Percentiles rank a stretch among this genome's conserved stretches.
These are phyloP conservation scores for Escallonia rubra DNA, from an alignment of 129 eudicot genomes.

Conservation along the genomic window DNA sequence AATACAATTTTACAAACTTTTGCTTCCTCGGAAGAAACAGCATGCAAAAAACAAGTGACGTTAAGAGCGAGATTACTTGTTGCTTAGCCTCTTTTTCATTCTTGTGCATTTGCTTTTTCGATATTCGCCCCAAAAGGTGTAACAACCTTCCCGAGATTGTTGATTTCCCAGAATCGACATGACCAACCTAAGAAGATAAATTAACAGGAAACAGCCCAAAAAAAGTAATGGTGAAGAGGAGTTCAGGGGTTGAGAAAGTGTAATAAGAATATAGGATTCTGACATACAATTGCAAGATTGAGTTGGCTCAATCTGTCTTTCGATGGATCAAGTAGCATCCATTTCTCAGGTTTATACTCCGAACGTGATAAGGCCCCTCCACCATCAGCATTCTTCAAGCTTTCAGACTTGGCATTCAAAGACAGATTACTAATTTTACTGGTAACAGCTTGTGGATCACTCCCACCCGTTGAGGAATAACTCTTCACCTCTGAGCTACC, in stretches of 20 bases:
- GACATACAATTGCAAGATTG: slow-evolving; percentile 93
- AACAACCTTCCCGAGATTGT: slow-evolving; percentile 96
- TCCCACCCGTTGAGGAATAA: slow-evolving; percentile 21
- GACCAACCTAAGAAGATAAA: slow-evolving; percentile 67
- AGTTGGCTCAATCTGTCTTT: slow-evolving; percentile 61
- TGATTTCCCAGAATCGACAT: slow-evolving; percentile 98
- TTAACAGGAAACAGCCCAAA: not conserved
- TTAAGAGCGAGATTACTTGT: slow-evolving; percentile 38
- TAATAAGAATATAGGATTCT: not conserved
- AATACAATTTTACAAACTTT: too few species aligned
- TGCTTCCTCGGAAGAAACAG: not conserved
- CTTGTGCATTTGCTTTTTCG: slow-evolving; percentile 90
- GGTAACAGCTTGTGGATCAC: slow-evolving; percentile 25
- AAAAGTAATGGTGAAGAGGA: not conserved
- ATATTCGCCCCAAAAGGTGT: slow-evolving; percentile 78
- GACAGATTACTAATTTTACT: slow-evolving; percentile 31
- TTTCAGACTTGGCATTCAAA: slow-evolving; percentile 40
- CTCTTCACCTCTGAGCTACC: slow-evolving; percentile 17
- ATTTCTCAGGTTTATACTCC: slow-evolving; percentile 72
- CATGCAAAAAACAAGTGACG: not conserved
- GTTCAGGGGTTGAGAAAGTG: not conserved
- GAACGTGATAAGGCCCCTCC: slow-evolving; percentile 26
- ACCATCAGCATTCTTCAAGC: slow-evolving; percentile 28
- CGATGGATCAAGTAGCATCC: slow-evolving; percentile 58
- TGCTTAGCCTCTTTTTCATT: slow-evolving; percentile 81